Conservation (phyloP, 2,329 filamentous ascomycete genomes). For the Fusarium sp. region DNA sequence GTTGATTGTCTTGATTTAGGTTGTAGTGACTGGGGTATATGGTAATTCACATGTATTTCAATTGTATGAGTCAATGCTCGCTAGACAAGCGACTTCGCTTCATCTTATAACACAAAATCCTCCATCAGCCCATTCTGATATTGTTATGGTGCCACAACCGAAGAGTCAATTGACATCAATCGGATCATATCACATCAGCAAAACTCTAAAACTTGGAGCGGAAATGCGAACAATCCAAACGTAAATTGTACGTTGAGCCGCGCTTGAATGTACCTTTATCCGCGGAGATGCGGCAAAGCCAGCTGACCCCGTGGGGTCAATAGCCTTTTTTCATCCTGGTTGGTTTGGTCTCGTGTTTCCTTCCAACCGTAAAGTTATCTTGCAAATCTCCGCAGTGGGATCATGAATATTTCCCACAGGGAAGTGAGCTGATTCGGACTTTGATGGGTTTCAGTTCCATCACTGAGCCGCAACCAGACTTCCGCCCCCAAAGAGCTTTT, state of each 20-base stretch:
- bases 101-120: constrained; percentile 5
- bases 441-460: constrained; percentile 18
- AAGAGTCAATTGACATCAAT: constrained; percentile 3
- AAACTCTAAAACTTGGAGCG: constrained; percentile 4
- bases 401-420: background rate
- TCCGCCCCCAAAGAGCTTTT: background rate
- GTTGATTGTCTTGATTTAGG: background rate
- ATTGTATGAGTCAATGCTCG: background rate
- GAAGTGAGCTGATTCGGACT: constrained; percentile 19
- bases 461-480: constrained; percentile 1
- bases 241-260: constrained; percentile 13
- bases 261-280: constrained; percentile 23
- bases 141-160: background rate
- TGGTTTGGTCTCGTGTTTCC: constrained; percentile 18
- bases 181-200: constrained; percentile 17
- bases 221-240: constrained; percentile 9
- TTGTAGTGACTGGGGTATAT: background rate
- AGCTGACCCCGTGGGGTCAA: constrained; percentile 30
- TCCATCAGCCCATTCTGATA: constrained; percentile 6
- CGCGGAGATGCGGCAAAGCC: constrained; percentile 24
- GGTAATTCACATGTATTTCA: background rate
- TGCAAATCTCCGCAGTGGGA: background rate
- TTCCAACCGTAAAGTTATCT: background rate
- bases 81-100: background rate
- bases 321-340: background rate